phyloP scores from a whole-genome alignment of 345 rosid genomes.

The Excoecaria cochinchinensis region DNA sequence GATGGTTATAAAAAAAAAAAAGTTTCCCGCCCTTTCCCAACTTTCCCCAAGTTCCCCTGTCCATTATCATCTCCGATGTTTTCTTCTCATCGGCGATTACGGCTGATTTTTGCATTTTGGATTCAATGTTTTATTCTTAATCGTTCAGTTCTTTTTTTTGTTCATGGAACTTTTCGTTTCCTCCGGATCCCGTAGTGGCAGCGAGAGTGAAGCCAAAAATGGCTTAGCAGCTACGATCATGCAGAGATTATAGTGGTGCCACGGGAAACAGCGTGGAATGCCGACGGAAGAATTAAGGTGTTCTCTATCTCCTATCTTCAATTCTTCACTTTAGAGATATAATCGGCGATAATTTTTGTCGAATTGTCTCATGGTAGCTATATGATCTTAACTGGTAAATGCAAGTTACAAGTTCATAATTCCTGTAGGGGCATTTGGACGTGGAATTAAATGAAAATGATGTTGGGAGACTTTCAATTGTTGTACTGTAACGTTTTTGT shows the following conservation, averaged over 20 bases:
- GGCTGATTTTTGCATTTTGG: background rate
- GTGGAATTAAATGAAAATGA: too few relatives aligned
- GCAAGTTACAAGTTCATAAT: too few relatives aligned
- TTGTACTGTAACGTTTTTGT: too few relatives aligned
- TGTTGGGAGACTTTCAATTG: too few relatives aligned
- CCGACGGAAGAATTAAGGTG: conserved; percentile 33
- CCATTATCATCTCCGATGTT: background rate
- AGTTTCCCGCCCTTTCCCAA: background rate
- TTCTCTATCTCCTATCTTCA: background rate
- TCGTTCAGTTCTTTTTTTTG: too few relatives aligned
- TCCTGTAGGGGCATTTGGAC: too few relatives aligned
- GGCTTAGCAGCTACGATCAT: background rate
- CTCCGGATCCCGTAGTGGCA: background rate
- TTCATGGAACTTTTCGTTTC: background rate
- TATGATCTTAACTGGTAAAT: too few relatives aligned
- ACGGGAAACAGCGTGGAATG: conserved; percentile 33
- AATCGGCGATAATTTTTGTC: background rate
- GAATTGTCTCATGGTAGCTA: too few relatives aligned
- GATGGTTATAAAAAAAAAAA: too few relatives aligned
- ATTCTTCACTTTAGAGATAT: background rate
- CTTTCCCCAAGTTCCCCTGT: background rate
- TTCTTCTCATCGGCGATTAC: background rate
- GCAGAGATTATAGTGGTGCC: conserved; percentile 25
- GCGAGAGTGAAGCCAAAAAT: background rate
- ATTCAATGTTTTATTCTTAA: too few relatives aligned